A percentile compares a stretch with the other conserved stretches of the same genome.
Evolutionary conservation across 495 filamentous ascomycete genomes (phyloP).

Genomic region (Lepraria neglecta): DNA sequence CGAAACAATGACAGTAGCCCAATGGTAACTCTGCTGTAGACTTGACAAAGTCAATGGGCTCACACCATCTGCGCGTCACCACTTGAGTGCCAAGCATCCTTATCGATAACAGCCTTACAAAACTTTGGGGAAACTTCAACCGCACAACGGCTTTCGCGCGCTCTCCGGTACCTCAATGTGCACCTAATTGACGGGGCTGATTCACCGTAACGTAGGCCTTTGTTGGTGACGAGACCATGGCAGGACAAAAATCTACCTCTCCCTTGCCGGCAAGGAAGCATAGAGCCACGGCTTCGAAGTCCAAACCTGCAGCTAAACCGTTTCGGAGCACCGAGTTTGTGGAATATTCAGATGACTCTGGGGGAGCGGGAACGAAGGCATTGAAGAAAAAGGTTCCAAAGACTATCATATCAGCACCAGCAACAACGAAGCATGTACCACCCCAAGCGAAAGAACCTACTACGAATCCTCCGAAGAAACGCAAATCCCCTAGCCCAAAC

Average conservation of each 20-base stretch:
- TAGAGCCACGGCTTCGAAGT: neutral
- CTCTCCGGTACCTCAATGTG: no score
- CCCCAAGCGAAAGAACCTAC: neutral
- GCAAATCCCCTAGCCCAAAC: neutral
- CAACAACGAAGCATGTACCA: neutral
- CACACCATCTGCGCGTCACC: conserved; percentile 2
- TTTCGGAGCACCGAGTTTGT: conserved; percentile 15
- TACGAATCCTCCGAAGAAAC: conserved; percentile 5
- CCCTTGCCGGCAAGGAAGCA: neutral
- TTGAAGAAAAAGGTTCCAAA: neutral
- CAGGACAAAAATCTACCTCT: neutral
- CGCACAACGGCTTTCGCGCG: neutral
- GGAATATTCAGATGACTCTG: conserved; percentile 11
- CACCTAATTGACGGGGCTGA: neutral
- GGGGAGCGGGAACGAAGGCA: neutral
- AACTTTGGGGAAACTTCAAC: neutral
- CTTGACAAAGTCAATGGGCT: neutral
- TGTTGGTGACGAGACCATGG: neutral
- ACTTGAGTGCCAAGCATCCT: neutral
- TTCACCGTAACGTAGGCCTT: neutral
- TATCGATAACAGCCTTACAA: conserved; percentile 19
- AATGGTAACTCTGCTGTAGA: neutral
- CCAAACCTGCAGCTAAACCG: neutral
- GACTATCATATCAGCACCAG: neutral
- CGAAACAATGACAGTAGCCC: no score